Evolutionary conservation across 2,329 filamentous ascomycete genomes (phyloP), one percentile per base, ranked within the genome.

Genomic region (Falciphora oryzae): DNA sequence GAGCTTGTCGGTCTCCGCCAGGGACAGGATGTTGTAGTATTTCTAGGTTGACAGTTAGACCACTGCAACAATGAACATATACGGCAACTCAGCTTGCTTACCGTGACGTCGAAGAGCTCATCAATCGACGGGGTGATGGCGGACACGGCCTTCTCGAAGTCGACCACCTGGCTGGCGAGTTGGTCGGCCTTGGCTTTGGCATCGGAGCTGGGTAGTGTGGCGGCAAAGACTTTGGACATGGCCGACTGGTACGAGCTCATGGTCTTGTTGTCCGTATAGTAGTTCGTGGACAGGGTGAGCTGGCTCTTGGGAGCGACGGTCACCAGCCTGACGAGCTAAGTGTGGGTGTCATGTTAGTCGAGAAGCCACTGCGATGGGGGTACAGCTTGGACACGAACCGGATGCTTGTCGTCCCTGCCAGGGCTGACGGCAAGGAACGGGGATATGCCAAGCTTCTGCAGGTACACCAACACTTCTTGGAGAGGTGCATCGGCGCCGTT

Each of bases 1-100:
- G 13, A 86, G 71, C 1, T 74, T 73, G 60, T 79, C 74, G 5
- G 80, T 80, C 63, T 85, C 79, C 18, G 79, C 73, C 16, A 85
- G 71, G 22, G 77, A 79, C 70, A 78, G 78, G 0, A 83, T 83
- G 66, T 86, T 86, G 71, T 87, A 86, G 68, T 81, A 83, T 72
- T 85, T 79, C 28, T 82, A 84, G 60, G 85, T 22, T 80, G 32
- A 18, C 14, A 6, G 13, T 58, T 28, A 58, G 57, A 4, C 2
- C 11, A 27, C 57, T 18, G 57, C 56, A 7, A 4, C 56, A 22
- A 10, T 58, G 57, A 7, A 3, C 3, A 22, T 10, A 18, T 2
- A 53, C 6, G 22, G 11, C 4, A 58, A 29, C 18, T 25, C 57
- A 29, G 57, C 6, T 35, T 7, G 6, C 58, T 16, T 35, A 60